Conservation (phyloP, 1,139 yeast genomes). For the Candida albicans region DNA sequence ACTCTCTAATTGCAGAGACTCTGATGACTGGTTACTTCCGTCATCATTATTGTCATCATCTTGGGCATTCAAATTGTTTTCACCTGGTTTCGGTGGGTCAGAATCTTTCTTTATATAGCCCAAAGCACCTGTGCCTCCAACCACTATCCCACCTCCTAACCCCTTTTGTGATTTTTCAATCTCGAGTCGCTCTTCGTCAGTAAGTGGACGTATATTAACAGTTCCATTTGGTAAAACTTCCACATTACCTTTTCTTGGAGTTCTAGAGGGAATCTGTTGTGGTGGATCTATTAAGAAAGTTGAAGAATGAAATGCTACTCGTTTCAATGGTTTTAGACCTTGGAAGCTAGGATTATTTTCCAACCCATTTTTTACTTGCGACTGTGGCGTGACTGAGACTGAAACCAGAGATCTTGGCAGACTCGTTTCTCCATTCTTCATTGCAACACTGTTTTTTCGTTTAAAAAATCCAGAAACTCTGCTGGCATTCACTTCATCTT, state of each 20-base stretch:
- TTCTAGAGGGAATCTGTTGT: slow-evolving; percentile 65
- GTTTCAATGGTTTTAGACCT: slow-evolving; percentile 48
- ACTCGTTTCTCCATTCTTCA: slow-evolving; percentile 13
- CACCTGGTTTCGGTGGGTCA: slow-evolving; percentile 8
- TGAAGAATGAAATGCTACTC: slow-evolving; percentile 72
- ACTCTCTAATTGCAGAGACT: slow-evolving; percentile 32
- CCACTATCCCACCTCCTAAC: slow-evolving; percentile 71
- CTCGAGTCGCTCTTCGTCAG: slow-evolving; percentile 56
- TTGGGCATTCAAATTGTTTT: slow-evolving; percentile 3
- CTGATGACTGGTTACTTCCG: slow-evolving; percentile 15
- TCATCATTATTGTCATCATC: slow-evolving; percentile 11
- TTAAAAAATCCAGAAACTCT: slow-evolving; percentile 27
- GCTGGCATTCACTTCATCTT: slow-evolving; percentile 5
- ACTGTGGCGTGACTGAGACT: slow-evolving; percentile 1
- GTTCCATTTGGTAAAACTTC: slow-evolving; percentile 63
- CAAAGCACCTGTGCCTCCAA: slow-evolving; percentile 74
- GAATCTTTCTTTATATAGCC: slow-evolving; percentile 32
- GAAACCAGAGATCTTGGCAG: slow-evolving; percentile 4
- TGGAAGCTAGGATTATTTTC: slow-evolving; percentile 25
- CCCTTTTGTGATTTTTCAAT: slow-evolving; percentile 48
- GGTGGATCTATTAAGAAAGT: slow-evolving; percentile 75
- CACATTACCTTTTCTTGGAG: slow-evolving; percentile 70
- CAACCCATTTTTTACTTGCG: slow-evolving; percentile 10
- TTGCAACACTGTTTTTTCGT: slow-evolving; percentile 22
- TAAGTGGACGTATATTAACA: slow-evolving; percentile 58